Evolutionary conservation across 2,329 filamentous ascomycete genomes (phyloP).

Genomic region (Zasmidium angulare): DNA sequence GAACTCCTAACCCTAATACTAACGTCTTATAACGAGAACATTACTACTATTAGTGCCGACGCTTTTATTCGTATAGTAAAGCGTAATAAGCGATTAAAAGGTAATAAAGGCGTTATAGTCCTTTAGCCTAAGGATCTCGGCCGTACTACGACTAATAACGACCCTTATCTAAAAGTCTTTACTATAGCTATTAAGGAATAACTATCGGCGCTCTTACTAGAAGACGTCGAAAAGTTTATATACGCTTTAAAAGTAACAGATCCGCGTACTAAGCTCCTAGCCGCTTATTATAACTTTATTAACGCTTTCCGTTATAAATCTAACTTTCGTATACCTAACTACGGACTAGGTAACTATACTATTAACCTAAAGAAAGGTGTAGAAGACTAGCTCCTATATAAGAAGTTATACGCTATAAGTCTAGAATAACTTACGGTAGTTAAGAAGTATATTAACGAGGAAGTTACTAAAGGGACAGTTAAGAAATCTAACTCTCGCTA

Average conservation of each 20-base stretch:
- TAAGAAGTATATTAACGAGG: constrained; percentile 2
- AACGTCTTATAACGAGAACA: too few species aligned
- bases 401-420: background rate
- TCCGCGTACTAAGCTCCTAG: background rate
- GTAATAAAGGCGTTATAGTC: too few species aligned
- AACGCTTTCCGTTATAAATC: background rate
- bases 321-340: background rate
- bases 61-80: too few species aligned
- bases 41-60: too few species aligned
- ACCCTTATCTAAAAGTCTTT: background rate
- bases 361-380: background rate
- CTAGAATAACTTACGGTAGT: background rate
- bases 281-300: background rate
- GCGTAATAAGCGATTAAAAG: too few species aligned
- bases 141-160: too few species aligned
- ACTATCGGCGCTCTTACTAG: background rate
- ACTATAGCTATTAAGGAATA: background rate
- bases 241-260: background rate
- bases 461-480: background rate
- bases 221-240: background rate
- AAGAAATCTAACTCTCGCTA: background rate
- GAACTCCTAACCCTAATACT: too few species aligned
- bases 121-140: too few species aligned
- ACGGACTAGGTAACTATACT: background rate
- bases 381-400: background rate